phyloP scores from a whole-genome alignment of 106 monocot species.

The Dendrobium catenatum region DNA sequence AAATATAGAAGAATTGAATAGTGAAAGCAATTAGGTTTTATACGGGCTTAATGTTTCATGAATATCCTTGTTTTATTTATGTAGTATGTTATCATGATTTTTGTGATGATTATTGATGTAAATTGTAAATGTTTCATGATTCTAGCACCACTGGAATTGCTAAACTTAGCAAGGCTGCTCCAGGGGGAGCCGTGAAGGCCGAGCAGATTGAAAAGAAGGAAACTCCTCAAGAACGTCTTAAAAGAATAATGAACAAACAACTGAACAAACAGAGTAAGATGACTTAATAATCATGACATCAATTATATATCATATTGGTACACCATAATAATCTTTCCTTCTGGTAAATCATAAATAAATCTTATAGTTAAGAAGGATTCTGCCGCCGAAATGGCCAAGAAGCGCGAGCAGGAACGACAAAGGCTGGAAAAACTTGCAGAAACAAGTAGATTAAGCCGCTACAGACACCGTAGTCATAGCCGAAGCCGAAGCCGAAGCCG shows the following conservation, averaged over 20 bases:
- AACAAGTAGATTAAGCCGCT: conserved; percentile 54
- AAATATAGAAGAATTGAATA: background rate
- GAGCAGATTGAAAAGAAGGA: conserved; percentile 77
- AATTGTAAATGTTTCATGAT: conserved; percentile 12
- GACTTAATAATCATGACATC: background rate
- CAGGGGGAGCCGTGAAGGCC: conserved; percentile 43
- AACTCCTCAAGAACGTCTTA: conserved; percentile 96
- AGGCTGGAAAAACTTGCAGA: conserved; percentile 81
- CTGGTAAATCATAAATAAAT: background rate
- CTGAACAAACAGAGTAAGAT: conserved; percentile 90
- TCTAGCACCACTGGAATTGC: conserved; percentile 56
- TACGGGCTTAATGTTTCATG: too few species aligned
- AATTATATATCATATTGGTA: background rate
- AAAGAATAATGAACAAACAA: conserved; percentile 98
- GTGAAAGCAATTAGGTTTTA: background rate
- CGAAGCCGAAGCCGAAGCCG: conserved; percentile 58
- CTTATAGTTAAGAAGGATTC: conserved; percentile 82
- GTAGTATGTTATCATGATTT: background rate
- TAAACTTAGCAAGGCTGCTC: conserved; percentile 64
- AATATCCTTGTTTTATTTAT: background rate
- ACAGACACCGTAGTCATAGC: conserved; percentile 49
- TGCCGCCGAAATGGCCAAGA: conserved; percentile 88
- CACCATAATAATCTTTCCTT: too few species aligned
- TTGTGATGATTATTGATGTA: conserved; percentile 3
- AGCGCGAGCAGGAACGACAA: conserved; percentile 78